phyloP scores from a whole-genome alignment of 306 rosid species.

The Lablab purpureus region DNA sequence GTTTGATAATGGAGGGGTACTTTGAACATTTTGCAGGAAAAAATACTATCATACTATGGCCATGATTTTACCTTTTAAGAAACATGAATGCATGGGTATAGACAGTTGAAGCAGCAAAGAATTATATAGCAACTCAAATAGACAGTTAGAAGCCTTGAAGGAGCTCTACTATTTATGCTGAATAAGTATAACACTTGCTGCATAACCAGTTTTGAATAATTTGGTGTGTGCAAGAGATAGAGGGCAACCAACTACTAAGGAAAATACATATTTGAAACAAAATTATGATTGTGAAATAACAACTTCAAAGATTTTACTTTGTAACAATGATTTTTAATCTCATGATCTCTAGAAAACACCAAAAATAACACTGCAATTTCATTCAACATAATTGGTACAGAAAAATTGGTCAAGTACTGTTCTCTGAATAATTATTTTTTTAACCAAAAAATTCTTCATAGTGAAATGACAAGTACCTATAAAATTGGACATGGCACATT shows the following conservation, averaged over 20 bases:
- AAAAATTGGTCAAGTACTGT: conserved; percentile 37
- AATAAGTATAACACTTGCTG: conserved; percentile 20
- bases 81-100: neutral
- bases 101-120: conserved; percentile 1
- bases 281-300: conserved; percentile 8
- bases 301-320: conserved; percentile 24
- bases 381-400: conserved; percentile 52
- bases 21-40: neutral
- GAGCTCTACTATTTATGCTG: neutral
- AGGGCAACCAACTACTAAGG: conserved; percentile 8
- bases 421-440: conserved; percentile 34
- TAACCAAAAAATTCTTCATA: conserved; percentile 32
- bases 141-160: neutral
- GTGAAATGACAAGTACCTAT: conserved; percentile 45
- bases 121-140: neutral
- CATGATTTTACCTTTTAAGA: neutral
- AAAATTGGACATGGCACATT: conserved; percentile 39
- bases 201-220: neutral
- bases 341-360: conserved; percentile 28
- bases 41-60: neutral
- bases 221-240: neutral
- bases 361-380: conserved; percentile 30
- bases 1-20: neutral
- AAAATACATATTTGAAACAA: conserved; percentile 26
- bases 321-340: conserved; percentile 29